Conservation (phyloP, 1,284 basidiomycete species). For the Trametes sp. region DNA sequence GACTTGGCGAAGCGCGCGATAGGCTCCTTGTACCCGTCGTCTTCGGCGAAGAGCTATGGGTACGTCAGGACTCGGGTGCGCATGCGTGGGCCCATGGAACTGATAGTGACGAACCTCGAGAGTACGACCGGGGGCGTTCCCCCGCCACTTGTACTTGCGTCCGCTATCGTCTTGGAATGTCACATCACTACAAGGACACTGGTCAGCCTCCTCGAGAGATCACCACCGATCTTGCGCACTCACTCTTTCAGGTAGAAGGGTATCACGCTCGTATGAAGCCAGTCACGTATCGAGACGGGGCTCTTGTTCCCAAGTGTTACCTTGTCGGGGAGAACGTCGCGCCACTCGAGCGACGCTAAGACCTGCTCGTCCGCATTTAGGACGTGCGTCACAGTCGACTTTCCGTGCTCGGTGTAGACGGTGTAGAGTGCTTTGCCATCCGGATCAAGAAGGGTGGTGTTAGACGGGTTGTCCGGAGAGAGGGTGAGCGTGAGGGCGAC, state of each 20-base stretch:
- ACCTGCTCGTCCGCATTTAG: constrained; percentile 35
- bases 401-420: constrained; percentile 46
- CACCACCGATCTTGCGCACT: constrained; percentile 16
- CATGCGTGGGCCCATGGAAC: background rate
- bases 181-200: constrained; percentile 43
- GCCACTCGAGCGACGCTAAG: constrained; percentile 37
- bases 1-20: constrained; percentile 48
- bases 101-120: constrained; percentile 43
- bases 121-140: constrained; percentile 44
- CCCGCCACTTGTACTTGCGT: constrained; percentile 51
- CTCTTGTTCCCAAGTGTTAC: constrained; percentile 29
- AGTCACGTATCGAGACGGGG: constrained; percentile 41
- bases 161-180: constrained; percentile 47
- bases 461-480: constrained; percentile 52
- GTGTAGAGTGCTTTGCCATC: constrained; percentile 48
- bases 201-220: background rate
- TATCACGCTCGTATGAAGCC: constrained; percentile 53
- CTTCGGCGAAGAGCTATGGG: constrained; percentile 46
- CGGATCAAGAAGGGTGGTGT: constrained; percentile 48
- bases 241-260: constrained; percentile 49
- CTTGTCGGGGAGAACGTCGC: constrained; percentile 35
- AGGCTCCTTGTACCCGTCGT: constrained; percentile 41
- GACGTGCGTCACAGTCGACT: constrained; percentile 45
- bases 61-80: background rate
- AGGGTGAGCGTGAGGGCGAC: constrained; percentile 43